phyloP scores from a whole-genome alignment of 805 yeast species.

The Candida bentonensis region DNA sequence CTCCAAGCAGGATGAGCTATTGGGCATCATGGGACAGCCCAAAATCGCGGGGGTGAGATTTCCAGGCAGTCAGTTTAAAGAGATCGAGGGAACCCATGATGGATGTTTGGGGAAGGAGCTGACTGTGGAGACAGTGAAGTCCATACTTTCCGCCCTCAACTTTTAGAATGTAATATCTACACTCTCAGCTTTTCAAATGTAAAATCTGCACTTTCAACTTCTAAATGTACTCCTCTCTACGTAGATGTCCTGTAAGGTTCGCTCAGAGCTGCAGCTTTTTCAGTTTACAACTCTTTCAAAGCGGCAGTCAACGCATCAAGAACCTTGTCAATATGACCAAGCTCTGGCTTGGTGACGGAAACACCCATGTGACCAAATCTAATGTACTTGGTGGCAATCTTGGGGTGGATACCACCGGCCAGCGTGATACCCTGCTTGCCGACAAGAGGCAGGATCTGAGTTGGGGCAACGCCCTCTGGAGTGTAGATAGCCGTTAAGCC shows the following conservation, averaged over 20 bases:
- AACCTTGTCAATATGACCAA: slow-evolving; percentile 40
- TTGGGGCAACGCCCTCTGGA: slow-evolving; percentile 60
- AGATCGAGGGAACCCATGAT: not conserved
- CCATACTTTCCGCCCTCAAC: not conserved
- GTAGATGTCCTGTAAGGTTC: too few species aligned
- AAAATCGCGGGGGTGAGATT: not conserved
- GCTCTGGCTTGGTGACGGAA: slow-evolving; percentile 42
- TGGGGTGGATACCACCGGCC: slow-evolving; percentile 85
- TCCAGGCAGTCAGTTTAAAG: not conserved
- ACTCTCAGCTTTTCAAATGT: too few species aligned
- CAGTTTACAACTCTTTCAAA: slow-evolving; percentile 12
- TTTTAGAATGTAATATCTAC: too few species aligned
- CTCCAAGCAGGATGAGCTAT: not conserved
- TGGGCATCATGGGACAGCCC: not conserved
- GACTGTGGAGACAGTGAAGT: not conserved
- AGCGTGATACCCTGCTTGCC: slow-evolving; percentile 56
- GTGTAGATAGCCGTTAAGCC: slow-evolving; percentile 78
- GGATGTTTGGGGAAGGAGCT: not conserved
- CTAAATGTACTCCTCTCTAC: too few species aligned
- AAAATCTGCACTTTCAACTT: too few species aligned
- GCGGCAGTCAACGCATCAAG: slow-evolving; percentile 31
- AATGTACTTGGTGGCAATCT: slow-evolving; percentile 67
- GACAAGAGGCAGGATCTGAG: slow-evolving; percentile 43
- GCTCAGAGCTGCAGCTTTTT: too few species aligned
- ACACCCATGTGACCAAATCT: slow-evolving; percentile 96